phyloP scores from a whole-genome alignment of 2,329 filamentous ascomycete genomes.

The Ceratocystis diversiconidia region DNA sequence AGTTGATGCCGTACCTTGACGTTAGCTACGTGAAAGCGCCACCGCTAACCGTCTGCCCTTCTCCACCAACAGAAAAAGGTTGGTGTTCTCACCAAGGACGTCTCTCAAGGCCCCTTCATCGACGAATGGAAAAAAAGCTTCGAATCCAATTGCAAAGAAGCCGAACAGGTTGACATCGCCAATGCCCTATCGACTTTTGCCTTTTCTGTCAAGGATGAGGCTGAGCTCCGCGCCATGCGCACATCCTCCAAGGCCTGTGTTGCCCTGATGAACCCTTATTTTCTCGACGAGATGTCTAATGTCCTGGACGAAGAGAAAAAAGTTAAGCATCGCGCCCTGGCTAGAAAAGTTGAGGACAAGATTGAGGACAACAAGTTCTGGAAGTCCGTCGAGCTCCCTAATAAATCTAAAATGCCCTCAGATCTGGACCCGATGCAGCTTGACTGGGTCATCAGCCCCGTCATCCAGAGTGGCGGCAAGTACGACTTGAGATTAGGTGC shows the following conservation, averaged over 20 bases:
- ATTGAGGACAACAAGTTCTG: conserved; percentile 92
- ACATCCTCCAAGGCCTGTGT: conserved; percentile 90
- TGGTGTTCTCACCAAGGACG: conserved; percentile 73
- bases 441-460: conserved; percentile 84
- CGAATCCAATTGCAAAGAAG: conserved; percentile 62
- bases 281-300: conserved; percentile 95
- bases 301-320: conserved; percentile 95
- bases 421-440: conserved; percentile 81
- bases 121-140: conserved; percentile 91
- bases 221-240: conserved; percentile 83
- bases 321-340: conserved; percentile 74
- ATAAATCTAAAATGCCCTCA: conserved; percentile 60
- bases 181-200: conserved; percentile 67
- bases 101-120: conserved; percentile 72
- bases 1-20: conserved; percentile 26
- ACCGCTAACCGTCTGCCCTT: conserved; percentile 13
- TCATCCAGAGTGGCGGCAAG: conserved; percentile 87
- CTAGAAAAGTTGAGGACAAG: conserved; percentile 80
- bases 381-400: conserved; percentile 57
- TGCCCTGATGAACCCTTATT: conserved; percentile 88
- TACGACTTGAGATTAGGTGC: conserved; percentile 76
- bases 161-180: conserved; percentile 78
- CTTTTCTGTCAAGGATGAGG: conserved; percentile 88
- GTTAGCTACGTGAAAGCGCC: background rate
- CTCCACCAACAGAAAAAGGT: conserved; percentile 58